Conservation (phyloP, 169 alveolate genomes). For the Babesia divergens region DNA sequence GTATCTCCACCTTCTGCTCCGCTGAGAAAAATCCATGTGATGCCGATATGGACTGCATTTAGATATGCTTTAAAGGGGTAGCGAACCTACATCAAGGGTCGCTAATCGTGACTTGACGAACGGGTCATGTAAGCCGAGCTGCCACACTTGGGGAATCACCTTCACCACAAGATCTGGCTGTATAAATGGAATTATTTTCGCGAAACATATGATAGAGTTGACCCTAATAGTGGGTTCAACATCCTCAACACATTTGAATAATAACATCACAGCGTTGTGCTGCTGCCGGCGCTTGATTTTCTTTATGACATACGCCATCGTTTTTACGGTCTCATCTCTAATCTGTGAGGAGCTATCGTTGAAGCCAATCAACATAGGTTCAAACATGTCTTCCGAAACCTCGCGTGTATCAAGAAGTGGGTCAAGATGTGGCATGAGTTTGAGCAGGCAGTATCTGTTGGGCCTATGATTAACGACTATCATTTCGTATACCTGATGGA, state of each 20-base stretch:
- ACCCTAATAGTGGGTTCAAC: slow-evolving; percentile 66
- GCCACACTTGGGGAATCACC: slow-evolving; percentile 71
- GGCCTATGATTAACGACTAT: background rate
- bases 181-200: slow-evolving; percentile 69
- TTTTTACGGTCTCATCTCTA: slow-evolving; percentile 70
- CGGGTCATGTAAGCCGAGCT: slow-evolving; percentile 61
- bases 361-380: slow-evolving; percentile 59
- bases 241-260: slow-evolving; percentile 66
- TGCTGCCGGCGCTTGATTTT: slow-evolving; percentile 61
- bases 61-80: background rate
- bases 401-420: slow-evolving; percentile 44
- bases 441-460: slow-evolving; percentile 39
- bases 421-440: slow-evolving; percentile 53
- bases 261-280: slow-evolving; percentile 27
- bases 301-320: slow-evolving; percentile 63
- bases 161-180: slow-evolving; percentile 61
- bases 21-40: slow-evolving; percentile 63
- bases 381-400: slow-evolving; percentile 52
- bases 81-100: slow-evolving; percentile 47
- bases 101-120: slow-evolving; percentile 64
- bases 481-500: slow-evolving; percentile 25
- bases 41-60: slow-evolving; percentile 65
- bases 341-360: slow-evolving; percentile 67
- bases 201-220: slow-evolving; percentile 72
- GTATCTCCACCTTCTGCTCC: slow-evolving; percentile 45